phyloP scores from a whole-genome alignment of 1,284 basidiomycete species.

The Ustilago crameri region DNA sequence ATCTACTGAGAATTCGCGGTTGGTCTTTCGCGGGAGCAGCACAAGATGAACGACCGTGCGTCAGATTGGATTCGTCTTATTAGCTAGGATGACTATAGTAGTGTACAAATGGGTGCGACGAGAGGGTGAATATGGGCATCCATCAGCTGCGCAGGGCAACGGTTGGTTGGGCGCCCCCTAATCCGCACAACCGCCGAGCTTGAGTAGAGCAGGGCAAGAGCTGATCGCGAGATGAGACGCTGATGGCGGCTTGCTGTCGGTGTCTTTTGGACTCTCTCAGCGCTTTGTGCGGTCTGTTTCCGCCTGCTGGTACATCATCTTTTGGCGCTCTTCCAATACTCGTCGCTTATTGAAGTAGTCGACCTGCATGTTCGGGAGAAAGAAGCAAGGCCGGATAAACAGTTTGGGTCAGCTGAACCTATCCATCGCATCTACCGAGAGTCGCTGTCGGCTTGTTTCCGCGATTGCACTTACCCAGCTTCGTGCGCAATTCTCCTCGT shows the following conservation, averaged over 20 bases:
- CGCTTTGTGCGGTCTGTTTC: constrained; percentile 8
- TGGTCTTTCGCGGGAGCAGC: too few species aligned
- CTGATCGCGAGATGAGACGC: too few species aligned
- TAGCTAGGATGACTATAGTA: too few species aligned
- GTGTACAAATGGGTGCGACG: too few species aligned
- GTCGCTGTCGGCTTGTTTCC: not conserved
- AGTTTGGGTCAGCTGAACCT: constrained; percentile 1
- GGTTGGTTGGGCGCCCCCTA: not conserved
- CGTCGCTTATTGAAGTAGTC: constrained; percentile 68
- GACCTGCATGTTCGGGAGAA: constrained; percentile 32
- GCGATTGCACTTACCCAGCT: constrained; percentile 65
- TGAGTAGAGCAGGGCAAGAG: too few species aligned
- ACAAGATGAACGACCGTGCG: too few species aligned
- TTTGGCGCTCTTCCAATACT: constrained; percentile 65
- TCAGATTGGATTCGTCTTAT: too few species aligned
- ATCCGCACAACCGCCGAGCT: too few species aligned
- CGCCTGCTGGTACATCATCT: constrained; percentile 56
- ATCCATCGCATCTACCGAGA: not conserved
- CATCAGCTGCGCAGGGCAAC: too few species aligned
- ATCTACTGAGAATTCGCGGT: too few species aligned
- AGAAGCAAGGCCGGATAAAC: not conserved
- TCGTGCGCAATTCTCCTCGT: constrained; percentile 61
- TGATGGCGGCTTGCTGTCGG: too few species aligned
- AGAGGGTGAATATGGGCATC: too few species aligned
- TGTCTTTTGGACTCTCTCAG: constrained; percentile 4